phyloP scores from a whole-genome alignment of 805 yeast genomes.

The Saccharomycopsis guyanensis region DNA sequence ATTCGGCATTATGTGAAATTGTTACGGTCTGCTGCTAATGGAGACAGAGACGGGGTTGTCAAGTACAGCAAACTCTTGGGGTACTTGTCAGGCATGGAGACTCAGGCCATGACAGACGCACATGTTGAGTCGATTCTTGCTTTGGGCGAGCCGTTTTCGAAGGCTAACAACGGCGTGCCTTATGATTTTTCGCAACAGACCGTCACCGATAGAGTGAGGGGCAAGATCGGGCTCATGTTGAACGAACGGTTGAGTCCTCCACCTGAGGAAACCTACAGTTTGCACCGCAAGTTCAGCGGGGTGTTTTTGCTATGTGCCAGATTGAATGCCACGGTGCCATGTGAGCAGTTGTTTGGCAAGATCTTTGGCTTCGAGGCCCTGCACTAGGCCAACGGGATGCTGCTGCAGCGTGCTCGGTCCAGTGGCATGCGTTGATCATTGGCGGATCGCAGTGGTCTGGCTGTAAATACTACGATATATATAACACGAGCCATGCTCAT shows the following conservation, averaged over 20 bases:
- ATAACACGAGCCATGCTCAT: no score
- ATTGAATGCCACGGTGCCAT: conserved; percentile 74
- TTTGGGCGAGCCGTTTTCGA: conserved; percentile 85
- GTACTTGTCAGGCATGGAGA: conserved; percentile 85
- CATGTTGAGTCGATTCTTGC: conserved; percentile 87
- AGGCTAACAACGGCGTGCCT: conserved; percentile 37
- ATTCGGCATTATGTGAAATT: conserved; percentile 60
- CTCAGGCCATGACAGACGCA: conserved; percentile 80
- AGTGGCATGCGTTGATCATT: no score
- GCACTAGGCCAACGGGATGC: no score
- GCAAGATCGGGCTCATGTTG: conserved; percentile 82
- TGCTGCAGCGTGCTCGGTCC: no score
- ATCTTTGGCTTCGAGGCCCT: conserved; percentile 44
- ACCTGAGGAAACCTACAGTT: conserved; percentile 96
- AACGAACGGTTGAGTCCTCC: conserved; percentile 92
- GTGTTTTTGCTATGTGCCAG: conserved; percentile 86
- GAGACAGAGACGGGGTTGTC: conserved; percentile 59
- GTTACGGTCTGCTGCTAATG: conserved; percentile 63
- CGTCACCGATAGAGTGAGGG: conserved; percentile 87
- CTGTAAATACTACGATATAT: no score
- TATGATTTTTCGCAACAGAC: conserved; percentile 82
- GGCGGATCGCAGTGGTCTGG: no score
- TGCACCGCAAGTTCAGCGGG: conserved; percentile 92
- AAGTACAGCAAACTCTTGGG: conserved; percentile 68
- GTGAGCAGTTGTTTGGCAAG: conserved; percentile 67